A percentile compares a stretch with the other conserved stretches of the same genome.
These are phyloP conservation scores for Oryza nivara DNA, from an alignment of 176 grass and related monocot species.

Conservation along the genomic window DNA sequence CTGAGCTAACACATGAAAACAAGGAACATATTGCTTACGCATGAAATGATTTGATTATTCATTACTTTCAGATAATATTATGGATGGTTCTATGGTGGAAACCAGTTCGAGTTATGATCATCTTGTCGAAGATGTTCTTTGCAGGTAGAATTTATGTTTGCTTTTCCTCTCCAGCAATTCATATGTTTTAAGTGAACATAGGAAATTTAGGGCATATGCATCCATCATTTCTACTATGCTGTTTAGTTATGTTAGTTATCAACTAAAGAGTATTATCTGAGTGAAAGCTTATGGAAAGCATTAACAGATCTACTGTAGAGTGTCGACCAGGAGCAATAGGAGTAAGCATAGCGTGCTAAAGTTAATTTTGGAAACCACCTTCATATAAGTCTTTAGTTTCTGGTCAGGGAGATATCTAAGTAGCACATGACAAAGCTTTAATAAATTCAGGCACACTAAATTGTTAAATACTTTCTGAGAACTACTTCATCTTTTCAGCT, in stretches of 20 bases:
- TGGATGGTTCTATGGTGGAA: slow-evolving; percentile 98
- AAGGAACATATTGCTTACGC: background rate
- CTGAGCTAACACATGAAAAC: slow-evolving; percentile 8
- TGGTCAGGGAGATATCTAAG: background rate
- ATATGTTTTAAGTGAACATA: background rate
- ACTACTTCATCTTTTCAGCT: slow-evolving; percentile 14
- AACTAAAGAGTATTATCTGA: no score
- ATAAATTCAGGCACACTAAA: background rate
- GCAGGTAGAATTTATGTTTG: slow-evolving; percentile 64
- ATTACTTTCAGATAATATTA: slow-evolving; percentile 70
- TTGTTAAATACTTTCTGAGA: background rate
- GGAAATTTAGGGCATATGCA: background rate
- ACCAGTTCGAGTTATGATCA: slow-evolving; percentile 68
- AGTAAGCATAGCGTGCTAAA: background rate
- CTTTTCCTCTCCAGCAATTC: background rate
- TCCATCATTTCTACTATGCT: background rate
- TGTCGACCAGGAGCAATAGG: background rate
- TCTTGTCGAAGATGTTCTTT: slow-evolving; percentile 96
- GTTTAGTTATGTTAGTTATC: no score
- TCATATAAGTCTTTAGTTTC: no score
- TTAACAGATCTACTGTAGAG: background rate
- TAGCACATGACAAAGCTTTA: background rate
- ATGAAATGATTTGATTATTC: slow-evolving; percentile 28
- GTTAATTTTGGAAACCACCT: background rate
- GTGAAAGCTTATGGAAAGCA: background rate